Percentiles rank a stretch among this genome's conserved stretches.
phyloP scores from a whole-genome alignment of 257 asterid species.

The Solanum sejunctum region DNA sequence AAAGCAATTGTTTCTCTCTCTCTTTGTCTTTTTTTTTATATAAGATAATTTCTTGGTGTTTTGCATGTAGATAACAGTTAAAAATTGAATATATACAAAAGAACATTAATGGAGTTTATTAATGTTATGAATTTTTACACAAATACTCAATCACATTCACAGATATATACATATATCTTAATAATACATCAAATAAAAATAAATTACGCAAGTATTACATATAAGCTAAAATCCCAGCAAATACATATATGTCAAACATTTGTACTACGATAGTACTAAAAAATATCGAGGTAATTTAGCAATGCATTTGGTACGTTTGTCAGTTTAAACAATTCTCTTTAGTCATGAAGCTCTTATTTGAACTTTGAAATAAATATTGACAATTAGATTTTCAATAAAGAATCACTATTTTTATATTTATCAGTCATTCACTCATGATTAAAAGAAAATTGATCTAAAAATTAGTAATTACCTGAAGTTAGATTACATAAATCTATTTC shows the following conservation, averaged over 20 bases:
- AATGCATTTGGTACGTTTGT: neutral
- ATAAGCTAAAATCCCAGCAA: neutral
- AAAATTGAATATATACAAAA: neutral
- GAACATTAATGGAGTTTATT: neutral
- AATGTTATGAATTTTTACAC: no score
- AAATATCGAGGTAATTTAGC: neutral
- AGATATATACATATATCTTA: neutral
- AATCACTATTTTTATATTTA: no score
- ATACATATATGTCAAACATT: neutral
- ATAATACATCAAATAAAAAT: neutral
- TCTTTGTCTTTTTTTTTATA: neutral
- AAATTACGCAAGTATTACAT: neutral
- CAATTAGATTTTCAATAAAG: no score
- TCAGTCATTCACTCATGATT: neutral
- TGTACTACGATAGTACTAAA: neutral
- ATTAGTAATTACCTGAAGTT: no score
- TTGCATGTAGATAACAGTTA: neutral
- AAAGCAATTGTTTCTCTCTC: neutral
- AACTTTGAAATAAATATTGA: neutral
- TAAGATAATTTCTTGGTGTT: neutral
- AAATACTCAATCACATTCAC: neutral
- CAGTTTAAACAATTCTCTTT: no score
- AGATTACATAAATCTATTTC: no score
- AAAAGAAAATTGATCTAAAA: neutral
- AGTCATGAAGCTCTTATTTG: no score